phyloP scores from a whole-genome alignment of 257 asterid species.

The Salvia splendens region DNA sequence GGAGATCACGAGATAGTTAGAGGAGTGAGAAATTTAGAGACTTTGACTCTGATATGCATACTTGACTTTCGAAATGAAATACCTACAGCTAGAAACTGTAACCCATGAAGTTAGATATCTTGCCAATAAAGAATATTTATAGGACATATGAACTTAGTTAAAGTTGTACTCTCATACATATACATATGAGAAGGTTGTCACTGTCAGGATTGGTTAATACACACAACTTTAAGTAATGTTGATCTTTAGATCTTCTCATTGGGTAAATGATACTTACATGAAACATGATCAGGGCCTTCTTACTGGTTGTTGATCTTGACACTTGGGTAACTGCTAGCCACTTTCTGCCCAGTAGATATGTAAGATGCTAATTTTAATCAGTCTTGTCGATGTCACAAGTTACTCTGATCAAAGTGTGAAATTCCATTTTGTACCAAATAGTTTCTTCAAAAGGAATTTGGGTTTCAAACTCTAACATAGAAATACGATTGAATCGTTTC shows the following conservation, averaged over 20 bases:
- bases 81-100: too few species aligned
- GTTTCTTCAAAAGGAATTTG: too few species aligned
- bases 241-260: background rate
- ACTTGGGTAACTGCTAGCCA: too few species aligned
- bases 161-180: background rate
- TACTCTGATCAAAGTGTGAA: background rate
- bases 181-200: background rate
- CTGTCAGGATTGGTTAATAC: background rate
- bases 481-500: background rate
- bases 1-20: background rate
- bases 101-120: too few species aligned
- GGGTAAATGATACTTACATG: constrained; percentile 9
- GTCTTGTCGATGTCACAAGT: constrained; percentile 9
- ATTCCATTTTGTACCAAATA: too few species aligned
- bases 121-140: too few species aligned
- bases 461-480: too few species aligned
- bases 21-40: background rate
- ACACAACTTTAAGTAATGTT: constrained; percentile 4
- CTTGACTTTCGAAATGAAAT: too few species aligned
- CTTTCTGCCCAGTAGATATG: too few species aligned
- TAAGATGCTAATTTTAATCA: background rate
- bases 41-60: too few species aligned
- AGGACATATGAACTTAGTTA: too few species aligned
- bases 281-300: background rate
- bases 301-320: background rate